Evolutionary conservation across 108 stramenopile genomes (phyloP).

Genomic region (Pseudonitzschia multiseries): DNA sequence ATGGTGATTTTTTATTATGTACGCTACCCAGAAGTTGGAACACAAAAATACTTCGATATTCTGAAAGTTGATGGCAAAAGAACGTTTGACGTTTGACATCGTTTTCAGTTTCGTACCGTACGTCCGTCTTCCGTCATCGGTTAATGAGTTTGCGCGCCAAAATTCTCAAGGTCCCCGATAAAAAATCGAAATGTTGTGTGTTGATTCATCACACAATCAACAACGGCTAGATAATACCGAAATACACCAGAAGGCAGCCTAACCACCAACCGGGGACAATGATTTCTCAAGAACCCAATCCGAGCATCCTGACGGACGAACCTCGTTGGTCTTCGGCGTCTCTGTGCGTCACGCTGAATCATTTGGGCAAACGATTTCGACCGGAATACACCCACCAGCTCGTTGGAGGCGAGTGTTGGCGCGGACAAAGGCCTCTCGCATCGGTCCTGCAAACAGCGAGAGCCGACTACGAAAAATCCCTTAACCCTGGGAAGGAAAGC

Average conservation of each 20-base stretch:
- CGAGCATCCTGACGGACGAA: conserved; percentile 32
- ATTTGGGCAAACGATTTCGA: conserved; percentile 41
- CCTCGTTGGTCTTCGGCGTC: conserved; percentile 42
- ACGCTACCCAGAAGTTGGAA: no score
- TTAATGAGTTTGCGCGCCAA: neutral
- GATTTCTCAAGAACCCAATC: neutral
- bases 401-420: conserved; percentile 55
- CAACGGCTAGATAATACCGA: no score
- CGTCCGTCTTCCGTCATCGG: neutral
- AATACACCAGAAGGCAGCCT: no score
- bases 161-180: neutral
- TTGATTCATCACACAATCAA: no score
- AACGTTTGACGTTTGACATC: neutral
- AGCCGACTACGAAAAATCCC: conserved; percentile 11
- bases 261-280: neutral
- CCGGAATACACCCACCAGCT: conserved; percentile 84
- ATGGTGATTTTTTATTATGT: no score
- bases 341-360: conserved; percentile 28
- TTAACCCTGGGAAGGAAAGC: neutral
- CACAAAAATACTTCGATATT: no score
- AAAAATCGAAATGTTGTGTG: neutral
- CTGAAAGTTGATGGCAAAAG: conserved; percentile 6
- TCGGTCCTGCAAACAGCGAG: conserved; percentile 29
- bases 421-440: conserved; percentile 56
- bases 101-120: no score